These are phyloP conservation scores for Penicillium maclennaniae DNA, from an alignment of 495 filamentous ascomycete species.

Conservation along the genomic window DNA sequence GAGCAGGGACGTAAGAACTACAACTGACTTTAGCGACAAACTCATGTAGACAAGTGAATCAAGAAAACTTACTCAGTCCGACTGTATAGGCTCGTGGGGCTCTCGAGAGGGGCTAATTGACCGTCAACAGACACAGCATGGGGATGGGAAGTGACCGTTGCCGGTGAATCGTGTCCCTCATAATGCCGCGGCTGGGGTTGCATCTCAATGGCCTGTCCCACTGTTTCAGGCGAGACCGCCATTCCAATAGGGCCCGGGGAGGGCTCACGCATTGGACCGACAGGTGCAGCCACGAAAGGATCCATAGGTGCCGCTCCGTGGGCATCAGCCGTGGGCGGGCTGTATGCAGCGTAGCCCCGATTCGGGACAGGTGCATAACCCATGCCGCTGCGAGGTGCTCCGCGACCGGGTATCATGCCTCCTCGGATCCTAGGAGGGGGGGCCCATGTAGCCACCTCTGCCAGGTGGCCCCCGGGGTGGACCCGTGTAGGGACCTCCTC, in stretches of 20 bases:
- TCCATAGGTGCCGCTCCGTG: conserved; percentile 13
- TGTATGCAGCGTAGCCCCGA: conserved; percentile 23
- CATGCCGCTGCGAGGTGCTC: conserved; percentile 47
- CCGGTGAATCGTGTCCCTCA: conserved; percentile 48
- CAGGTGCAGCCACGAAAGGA: conserved; percentile 29
- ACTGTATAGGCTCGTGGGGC: conserved; percentile 65
- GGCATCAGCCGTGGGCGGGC: conserved; percentile 23
- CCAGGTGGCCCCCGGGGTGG: conserved; percentile 35
- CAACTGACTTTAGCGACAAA: background rate
- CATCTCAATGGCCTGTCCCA: conserved; percentile 85
- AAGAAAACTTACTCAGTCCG: conserved; percentile 63
- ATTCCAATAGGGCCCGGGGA: conserved; percentile 60
- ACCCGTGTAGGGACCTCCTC: conserved; percentile 48
- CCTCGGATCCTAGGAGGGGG: conserved; percentile 27
- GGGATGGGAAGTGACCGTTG: conserved; percentile 63
- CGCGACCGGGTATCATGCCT: conserved; percentile 47
- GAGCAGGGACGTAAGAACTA: conserved; percentile 62
- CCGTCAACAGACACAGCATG: conserved; percentile 34
- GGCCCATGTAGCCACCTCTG: conserved; percentile 36
- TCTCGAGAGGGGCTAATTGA: conserved; percentile 38
- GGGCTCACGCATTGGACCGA: conserved; percentile 25
- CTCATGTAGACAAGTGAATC: background rate
- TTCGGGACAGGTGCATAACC: conserved; percentile 35
- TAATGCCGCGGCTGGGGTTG: conserved; percentile 45
- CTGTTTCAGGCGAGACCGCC: conserved; percentile 46